Percentiles rank a stretch among this genome's conserved stretches.
Evolutionary conservation across 2,329 filamentous ascomycete genomes (phyloP).

Genomic region (Exophiala viscosa): DNA sequence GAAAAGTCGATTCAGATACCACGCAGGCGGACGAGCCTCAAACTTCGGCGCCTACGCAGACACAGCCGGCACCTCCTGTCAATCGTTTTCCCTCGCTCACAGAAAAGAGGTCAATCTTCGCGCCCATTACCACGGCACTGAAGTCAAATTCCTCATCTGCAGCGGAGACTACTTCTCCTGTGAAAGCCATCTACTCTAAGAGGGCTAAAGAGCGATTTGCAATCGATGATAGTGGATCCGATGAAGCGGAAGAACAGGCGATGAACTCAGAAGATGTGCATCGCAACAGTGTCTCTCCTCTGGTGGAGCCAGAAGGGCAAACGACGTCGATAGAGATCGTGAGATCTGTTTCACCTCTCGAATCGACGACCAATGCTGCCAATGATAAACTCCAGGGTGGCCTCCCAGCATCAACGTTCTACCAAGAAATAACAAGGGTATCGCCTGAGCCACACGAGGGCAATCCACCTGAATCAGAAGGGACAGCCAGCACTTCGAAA

Average conservation of each 20-base stretch:
- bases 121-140: constrained; percentile 22
- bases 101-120: constrained; percentile 25
- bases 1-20: constrained; percentile 15
- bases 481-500: constrained; percentile 31
- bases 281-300: constrained; percentile 18
- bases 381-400: constrained; percentile 69
- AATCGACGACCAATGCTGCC: constrained; percentile 57
- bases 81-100: constrained; percentile 26
- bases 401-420: constrained; percentile 41
- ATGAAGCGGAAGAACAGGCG: constrained; percentile 20
- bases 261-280: constrained; percentile 13
- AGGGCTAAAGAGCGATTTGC: constrained; percentile 27
- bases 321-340: constrained; percentile 65
- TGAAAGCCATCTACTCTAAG: constrained; percentile 25
- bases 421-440: constrained; percentile 31
- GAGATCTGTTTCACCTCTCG: constrained; percentile 60
- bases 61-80: constrained; percentile 11
- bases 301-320: constrained; percentile 23
- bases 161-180: constrained; percentile 12
- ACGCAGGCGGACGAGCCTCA: constrained; percentile 1
- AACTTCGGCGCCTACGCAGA: neutral
- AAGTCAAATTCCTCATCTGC: constrained; percentile 18
- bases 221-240: constrained; percentile 26
- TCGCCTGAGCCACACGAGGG: constrained; percentile 29
- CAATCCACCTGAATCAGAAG: constrained; percentile 34